phyloP scores from a whole-genome alignment of 2,329 filamentous ascomycete species.

The Aaosphaeria pasadenensis region DNA sequence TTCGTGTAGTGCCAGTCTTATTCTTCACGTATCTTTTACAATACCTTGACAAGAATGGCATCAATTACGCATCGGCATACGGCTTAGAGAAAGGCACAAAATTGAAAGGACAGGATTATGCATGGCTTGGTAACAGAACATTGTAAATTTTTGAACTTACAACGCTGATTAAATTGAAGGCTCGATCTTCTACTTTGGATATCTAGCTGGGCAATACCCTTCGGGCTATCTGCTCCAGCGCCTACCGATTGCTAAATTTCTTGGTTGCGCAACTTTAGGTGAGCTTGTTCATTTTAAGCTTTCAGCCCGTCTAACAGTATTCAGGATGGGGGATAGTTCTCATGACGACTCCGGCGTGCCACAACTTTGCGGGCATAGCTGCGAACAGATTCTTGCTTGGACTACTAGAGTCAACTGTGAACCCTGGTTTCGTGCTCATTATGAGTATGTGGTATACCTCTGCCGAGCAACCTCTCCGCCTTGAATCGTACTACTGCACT shows the following conservation, averaged over 20 bases:
- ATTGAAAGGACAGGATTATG: slow-evolving; percentile 50
- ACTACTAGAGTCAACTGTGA: slow-evolving; percentile 33
- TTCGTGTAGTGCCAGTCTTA: slow-evolving; percentile 26
- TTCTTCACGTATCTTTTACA: slow-evolving; percentile 39
- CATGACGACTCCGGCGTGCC: slow-evolving; percentile 41
- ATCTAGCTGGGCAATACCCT: slow-evolving; percentile 46
- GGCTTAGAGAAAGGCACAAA: slow-evolving; percentile 48
- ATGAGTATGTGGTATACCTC: slow-evolving; percentile 41
- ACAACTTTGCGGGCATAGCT: slow-evolving; percentile 39
- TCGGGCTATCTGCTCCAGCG: slow-evolving; percentile 45
- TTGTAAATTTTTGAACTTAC: neutral
- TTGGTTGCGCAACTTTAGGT: slow-evolving; percentile 40
- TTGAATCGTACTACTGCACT: slow-evolving; percentile 56
- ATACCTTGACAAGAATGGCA: slow-evolving; percentile 46
- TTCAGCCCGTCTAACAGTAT: neutral
- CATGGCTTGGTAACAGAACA: slow-evolving; percentile 40
- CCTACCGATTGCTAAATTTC: slow-evolving; percentile 46
- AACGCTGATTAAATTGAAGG: slow-evolving; percentile 12
- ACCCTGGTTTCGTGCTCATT: slow-evolving; percentile 35
- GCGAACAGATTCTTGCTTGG: slow-evolving; percentile 37
- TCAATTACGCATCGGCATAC: slow-evolving; percentile 52
- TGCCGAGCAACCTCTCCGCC: slow-evolving; percentile 50
- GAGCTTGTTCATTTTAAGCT: neutral
- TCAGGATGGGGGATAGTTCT: slow-evolving; percentile 40
- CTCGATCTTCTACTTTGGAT: slow-evolving; percentile 52